Conservation (phyloP, 2,329 filamentous ascomycete genomes). For the Fusarium tricinctum region DNA sequence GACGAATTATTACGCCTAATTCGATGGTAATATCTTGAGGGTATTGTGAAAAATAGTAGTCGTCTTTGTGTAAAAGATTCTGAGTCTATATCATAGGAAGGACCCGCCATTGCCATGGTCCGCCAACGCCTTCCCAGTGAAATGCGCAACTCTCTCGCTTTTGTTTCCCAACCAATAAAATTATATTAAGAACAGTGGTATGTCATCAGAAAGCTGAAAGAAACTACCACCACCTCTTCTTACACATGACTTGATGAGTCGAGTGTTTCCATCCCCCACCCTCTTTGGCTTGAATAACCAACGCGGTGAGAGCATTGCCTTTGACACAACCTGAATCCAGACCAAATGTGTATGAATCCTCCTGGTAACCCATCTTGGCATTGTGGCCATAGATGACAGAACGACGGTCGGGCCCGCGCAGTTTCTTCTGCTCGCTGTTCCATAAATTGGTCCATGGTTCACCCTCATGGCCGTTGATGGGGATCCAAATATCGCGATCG, state of each 20-base stretch:
- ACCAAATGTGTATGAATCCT: constrained; percentile 80
- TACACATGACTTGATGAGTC: constrained; percentile 60
- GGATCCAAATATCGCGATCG: constrained; percentile 54
- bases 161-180: constrained; percentile 1
- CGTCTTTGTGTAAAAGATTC: neutral
- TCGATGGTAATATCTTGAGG: neutral
- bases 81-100: constrained; percentile 13
- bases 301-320: constrained; percentile 80
- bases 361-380: constrained; percentile 74
- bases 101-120: constrained; percentile 11
- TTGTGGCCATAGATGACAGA: constrained; percentile 93
- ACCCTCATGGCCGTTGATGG: constrained; percentile 64
- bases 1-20: constrained; percentile 28
- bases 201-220: neutral
- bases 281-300: constrained; percentile 74
- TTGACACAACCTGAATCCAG: constrained; percentile 87
- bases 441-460: constrained; percentile 77
- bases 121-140: constrained; percentile 32
- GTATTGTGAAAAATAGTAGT: neutral
- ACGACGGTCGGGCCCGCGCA: constrained; percentile 57
- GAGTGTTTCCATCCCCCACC: constrained; percentile 54
- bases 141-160: constrained; percentile 10
- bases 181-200: constrained; percentile 9
- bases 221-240: constrained; percentile 39
- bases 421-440: constrained; percentile 64